Evolutionary conservation across 495 filamentous ascomycete genomes (phyloP), one percentile per base, ranked within the genome.

Genomic region (Hapsidospora chrysogenum): DNA sequence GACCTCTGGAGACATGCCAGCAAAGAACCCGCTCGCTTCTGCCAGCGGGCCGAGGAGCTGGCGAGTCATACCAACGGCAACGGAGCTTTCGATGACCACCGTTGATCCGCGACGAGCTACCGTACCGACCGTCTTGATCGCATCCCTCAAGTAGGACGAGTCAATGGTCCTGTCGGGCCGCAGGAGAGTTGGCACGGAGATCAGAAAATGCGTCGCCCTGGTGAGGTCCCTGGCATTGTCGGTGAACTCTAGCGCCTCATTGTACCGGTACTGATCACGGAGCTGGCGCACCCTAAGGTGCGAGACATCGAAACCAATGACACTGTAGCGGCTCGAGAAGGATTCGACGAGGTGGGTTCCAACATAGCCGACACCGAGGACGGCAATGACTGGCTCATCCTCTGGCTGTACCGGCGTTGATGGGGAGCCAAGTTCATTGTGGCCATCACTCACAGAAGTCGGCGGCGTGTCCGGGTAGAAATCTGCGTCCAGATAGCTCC

Each of bases 41-140:
- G 41, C 40, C 8, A 52, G 23, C 9, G 51, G 51, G 1, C 44
- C 49, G 13, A 59, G 48, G 5, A 59, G 43, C 8, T 40, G 17
- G 15, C 55, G 44, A 6, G 55, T 59, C 55, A 57, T 59, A 9
- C 55, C 55, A 9, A 59, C 53, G 11, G 55, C 44, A 10, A 59
- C 53, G 0, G 51, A 55, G 28, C 44, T 49, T 30, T 59, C 53
- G 29, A 59, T 50, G 17, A 59, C 50, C 9, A 57, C 45, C 6
- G 50, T 53, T 11, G 51, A 42, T 14, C 53, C 52, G 14, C 37
- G 38, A 6, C 45, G 39, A 17, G 47, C 49, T 29, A 53, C 41
- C 17, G 16, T 31, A 4, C 27, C 27, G 15, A 58, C 42, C 31
- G 62, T 50, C 8, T 25, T 40, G 31, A 59, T 28, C 13, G 53